Evolutionary conservation across 179 eudicot genomes (phyloP).

Genomic region (Beta lomatogona): DNA sequence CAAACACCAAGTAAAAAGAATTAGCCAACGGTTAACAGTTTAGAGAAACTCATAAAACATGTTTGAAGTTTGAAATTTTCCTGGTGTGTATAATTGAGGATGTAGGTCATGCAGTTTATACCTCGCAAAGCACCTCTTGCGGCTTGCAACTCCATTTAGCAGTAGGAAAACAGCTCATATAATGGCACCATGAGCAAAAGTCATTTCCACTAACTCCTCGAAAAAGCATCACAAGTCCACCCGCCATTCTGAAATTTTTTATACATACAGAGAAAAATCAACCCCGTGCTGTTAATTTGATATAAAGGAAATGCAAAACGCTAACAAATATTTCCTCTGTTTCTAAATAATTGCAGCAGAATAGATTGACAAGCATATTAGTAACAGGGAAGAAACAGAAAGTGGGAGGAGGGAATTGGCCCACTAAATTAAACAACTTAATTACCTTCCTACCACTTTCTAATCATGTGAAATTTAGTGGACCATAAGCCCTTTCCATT

Average conservation of each 20-base stretch:
- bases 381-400: neutral
- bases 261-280: no score
- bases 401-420: neutral
- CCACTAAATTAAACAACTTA: neutral
- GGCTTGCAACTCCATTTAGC: slow-evolving; percentile 70
- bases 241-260: slow-evolving; percentile 38
- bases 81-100: neutral
- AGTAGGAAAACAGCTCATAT: slow-evolving; percentile 78
- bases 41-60: neutral
- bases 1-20: neutral
- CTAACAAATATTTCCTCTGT: no score
- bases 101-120: slow-evolving; percentile 4
- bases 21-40: no score
- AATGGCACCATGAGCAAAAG: slow-evolving; percentile 92
- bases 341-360: no score
- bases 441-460: neutral
- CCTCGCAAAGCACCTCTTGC: slow-evolving; percentile 42
- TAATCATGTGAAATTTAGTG: neutral
- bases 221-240: slow-evolving; percentile 46
- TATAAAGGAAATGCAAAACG: no score
- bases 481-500: neutral
- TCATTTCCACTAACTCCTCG: slow-evolving; percentile 59
- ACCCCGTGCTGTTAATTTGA: neutral
- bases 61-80: neutral
- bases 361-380: neutral